phyloP scores from a whole-genome alignment of 331 rosid genomes.

The Acacia pycnantha region DNA sequence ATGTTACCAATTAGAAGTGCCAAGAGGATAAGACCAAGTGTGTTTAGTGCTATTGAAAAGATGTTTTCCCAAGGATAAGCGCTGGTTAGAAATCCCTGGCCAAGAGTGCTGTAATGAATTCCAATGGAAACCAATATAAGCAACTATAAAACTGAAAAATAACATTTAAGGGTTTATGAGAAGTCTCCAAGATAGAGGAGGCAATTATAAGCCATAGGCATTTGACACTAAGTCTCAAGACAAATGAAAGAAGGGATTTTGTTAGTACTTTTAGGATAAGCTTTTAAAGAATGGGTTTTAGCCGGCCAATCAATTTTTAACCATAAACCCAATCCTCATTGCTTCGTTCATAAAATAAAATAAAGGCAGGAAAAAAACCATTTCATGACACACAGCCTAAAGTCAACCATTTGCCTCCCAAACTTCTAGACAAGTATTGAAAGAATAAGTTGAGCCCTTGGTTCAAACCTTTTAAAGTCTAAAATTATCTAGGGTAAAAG shows the following conservation, averaged over 20 bases:
- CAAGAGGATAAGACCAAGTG: constrained; percentile 90
- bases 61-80: constrained; percentile 88
- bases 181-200: not conserved
- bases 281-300: not conserved
- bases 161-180: not conserved
- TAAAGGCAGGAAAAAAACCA: not conserved
- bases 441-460: not conserved
- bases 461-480: not conserved
- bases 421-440: not conserved
- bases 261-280: not conserved
- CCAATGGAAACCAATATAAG: constrained; percentile 19
- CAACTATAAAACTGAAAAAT: not conserved
- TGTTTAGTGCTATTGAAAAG: constrained; percentile 90
- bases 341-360: not conserved
- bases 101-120: constrained; percentile 80
- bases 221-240: not conserved
- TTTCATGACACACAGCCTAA: not conserved
- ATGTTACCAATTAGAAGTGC: constrained; percentile 98
- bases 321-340: not conserved
- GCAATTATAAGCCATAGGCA: not conserved
- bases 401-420: not conserved
- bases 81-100: constrained; percentile 97
- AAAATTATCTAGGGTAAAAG: not conserved
- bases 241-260: not conserved
- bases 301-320: not conserved